These are phyloP conservation scores for Ustilago nuda DNA, from an alignment of 1,284 basidiomycete species.

Conservation along the genomic window DNA sequence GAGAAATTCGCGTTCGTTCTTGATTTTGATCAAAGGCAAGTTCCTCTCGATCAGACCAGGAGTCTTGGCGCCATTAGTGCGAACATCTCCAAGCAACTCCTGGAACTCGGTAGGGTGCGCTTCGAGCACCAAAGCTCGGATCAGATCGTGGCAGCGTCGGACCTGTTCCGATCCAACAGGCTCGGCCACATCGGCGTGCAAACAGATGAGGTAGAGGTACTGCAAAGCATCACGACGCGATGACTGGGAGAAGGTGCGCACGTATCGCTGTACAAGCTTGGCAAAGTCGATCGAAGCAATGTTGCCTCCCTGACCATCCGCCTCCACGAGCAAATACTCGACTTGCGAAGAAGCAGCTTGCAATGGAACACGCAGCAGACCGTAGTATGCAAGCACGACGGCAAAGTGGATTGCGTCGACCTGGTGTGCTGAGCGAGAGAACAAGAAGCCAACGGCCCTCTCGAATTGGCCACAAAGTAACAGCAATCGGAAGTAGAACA, in stretches of 20 bases:
- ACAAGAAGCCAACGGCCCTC: slow-evolving; percentile 88
- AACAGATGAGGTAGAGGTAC: slow-evolving; percentile 90
- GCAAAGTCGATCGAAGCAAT: slow-evolving; percentile 77
- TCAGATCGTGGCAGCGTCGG: slow-evolving; percentile 85
- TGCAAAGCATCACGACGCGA: slow-evolving; percentile 93
- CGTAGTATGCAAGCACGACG: slow-evolving; percentile 91
- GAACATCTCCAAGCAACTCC: slow-evolving; percentile 88
- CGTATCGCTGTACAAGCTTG: slow-evolving; percentile 90
- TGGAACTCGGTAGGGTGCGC: slow-evolving; percentile 79
- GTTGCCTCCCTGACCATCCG: slow-evolving; percentile 42
- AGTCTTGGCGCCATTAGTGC: slow-evolving; percentile 87
- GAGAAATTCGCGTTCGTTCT: slow-evolving; percentile 80
- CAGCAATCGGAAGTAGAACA: slow-evolving; percentile 88
- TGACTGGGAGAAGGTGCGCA: slow-evolving; percentile 88
- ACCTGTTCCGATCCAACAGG: slow-evolving; percentile 83
- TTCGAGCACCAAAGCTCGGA: slow-evolving; percentile 86
- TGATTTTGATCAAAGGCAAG: slow-evolving; percentile 80
- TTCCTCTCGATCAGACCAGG: slow-evolving; percentile 88
- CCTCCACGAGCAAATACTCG: slow-evolving; percentile 46
- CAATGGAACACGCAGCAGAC: slow-evolving; percentile 84
- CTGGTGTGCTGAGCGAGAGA: slow-evolving; percentile 87
- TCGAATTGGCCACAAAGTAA: slow-evolving; percentile 95
- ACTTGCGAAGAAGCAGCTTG: slow-evolving; percentile 80
- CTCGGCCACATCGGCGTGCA: slow-evolving; percentile 76
- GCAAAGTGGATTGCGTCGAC: slow-evolving; percentile 95